Evolutionary conservation across 208 protist species (phyloP), one percentile per base, ranked within the genome.

Genomic region (Endotrypanum monterogeii): DNA sequence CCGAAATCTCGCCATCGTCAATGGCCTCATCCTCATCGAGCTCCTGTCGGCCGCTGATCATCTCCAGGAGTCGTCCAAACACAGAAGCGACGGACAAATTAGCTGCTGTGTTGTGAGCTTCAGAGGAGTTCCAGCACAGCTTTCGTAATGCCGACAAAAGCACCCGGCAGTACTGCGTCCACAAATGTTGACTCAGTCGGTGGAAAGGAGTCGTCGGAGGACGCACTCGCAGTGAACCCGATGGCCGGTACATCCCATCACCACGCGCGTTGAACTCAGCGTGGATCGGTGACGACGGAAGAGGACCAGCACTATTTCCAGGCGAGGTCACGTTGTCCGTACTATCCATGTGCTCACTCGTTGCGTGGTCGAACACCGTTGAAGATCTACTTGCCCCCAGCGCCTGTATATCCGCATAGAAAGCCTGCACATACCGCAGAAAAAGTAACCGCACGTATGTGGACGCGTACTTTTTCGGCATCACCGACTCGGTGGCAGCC

Each of bases 361-460:
- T 16, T 7, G n/a, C 39, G 50, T 58, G 8, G 28, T n/a, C 61
- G 28, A 46, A 14, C 39, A 23, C 61, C 14, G 35, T 28, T 35
- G 72, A 25, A 48, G 28, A 25, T 48, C 62, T 37, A 2, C 48
- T 35, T 11, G 57, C 51, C 3, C 61, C 30, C n/a, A 81, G 44
- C 5, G 73, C 71, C 35, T 69, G 77, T 50, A 75, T 71, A 61
- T 82, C 77, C 5, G 73, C 79, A 60, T 87, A 82, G 52, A 89
- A 82, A 39, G 75, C 84, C 74, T 92, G 82, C 23, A 94, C 82
- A 52, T 89, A 76, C 37, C 87, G 83, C 48, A 94, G 54, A 50
- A 91, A 89, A 14, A 94, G 73, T 30, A 92, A 75, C 6, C 86
- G 83, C 39, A 87, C 84, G 69, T 94, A 92, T 32, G 86, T 89